Conservation (phyloP, 768 basidiomycete genomes). For the Baorangia bicolor region DNA sequence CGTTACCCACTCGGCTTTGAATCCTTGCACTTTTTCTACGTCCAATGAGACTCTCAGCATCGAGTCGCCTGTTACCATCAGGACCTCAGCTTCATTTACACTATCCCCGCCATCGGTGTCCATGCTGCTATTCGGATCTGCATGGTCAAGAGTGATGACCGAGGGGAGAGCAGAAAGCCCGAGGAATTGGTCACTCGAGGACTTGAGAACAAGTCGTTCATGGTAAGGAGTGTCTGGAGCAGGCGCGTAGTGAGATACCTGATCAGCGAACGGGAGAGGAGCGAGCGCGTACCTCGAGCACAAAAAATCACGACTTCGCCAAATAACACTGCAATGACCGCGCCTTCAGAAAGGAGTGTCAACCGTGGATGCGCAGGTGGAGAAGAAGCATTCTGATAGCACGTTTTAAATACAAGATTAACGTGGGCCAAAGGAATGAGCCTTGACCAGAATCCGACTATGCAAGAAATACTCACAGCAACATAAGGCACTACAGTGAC, state of each 20-base stretch:
- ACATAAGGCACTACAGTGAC: constrained; percentile 71
- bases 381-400: constrained; percentile 56
- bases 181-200: constrained; percentile 63
- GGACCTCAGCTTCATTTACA: constrained; percentile 17
- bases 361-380: constrained; percentile 74
- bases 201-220: constrained; percentile 72
- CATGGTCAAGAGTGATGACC: constrained; percentile 21
- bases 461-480: constrained; percentile 47
- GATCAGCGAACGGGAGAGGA: neutral
- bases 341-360: constrained; percentile 57
- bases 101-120: constrained; percentile 7
- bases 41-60: constrained; percentile 70
- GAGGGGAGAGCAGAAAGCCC: constrained; percentile 56
- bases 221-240: constrained; percentile 62
- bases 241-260: neutral
- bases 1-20: constrained; percentile 59
- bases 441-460: neutral
- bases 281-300: constrained; percentile 49
- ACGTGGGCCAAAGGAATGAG: neutral
- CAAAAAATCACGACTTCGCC: constrained; percentile 76
- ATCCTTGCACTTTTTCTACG: constrained; percentile 56
- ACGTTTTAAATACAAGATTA: neutral
- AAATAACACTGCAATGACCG: constrained; percentile 62
- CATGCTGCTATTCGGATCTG: constrained; percentile 11
- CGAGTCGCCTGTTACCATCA: constrained; percentile 57